A percentile compares a stretch with the other conserved stretches of the same genome.
Evolutionary conservation across 1,139 yeast genomes (phyloP).

Genomic region (Debaryomyces subglobosus): DNA sequence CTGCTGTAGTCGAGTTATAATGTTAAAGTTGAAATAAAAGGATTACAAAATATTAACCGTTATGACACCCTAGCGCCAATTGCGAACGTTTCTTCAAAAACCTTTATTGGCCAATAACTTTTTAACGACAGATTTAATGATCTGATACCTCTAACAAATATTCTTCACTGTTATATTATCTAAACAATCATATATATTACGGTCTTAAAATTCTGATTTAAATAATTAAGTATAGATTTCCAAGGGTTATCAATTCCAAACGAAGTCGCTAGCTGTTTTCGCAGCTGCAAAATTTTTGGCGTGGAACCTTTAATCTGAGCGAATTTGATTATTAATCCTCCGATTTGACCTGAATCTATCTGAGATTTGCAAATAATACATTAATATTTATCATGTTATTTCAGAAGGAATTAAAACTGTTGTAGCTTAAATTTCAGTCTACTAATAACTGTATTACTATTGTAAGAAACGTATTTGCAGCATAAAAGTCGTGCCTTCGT

Average conservation of each 20-base stretch:
- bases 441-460: too few relatives aligned
- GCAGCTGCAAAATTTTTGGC: conserved; percentile 6
- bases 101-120: not conserved
- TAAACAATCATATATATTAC: not conserved
- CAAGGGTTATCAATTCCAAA: conserved; percentile 5
- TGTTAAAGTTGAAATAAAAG: not conserved
- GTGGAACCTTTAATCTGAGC: not conserved
- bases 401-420: too few relatives aligned
- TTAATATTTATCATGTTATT: too few relatives aligned
- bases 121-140: too few relatives aligned
- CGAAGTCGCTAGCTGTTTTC: not conserved
- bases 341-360: not conserved
- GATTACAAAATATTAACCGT: not conserved
- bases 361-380: not conserved
- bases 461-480: too few relatives aligned
- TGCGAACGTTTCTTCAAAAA: not conserved
- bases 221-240: not conserved
- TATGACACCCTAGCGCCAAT: not conserved
- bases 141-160: not conserved
- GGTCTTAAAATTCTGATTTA: not conserved
- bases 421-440: too few relatives aligned
- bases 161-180: not conserved
- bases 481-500: not conserved
- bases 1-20: not conserved
- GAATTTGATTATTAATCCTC: not conserved